A percentile compares a stretch with the other conserved stretches of the same genome.
Conservation (phyloP, 2,329 filamentous ascomycete genomes). For the Talaromyces funiculosus region DNA sequence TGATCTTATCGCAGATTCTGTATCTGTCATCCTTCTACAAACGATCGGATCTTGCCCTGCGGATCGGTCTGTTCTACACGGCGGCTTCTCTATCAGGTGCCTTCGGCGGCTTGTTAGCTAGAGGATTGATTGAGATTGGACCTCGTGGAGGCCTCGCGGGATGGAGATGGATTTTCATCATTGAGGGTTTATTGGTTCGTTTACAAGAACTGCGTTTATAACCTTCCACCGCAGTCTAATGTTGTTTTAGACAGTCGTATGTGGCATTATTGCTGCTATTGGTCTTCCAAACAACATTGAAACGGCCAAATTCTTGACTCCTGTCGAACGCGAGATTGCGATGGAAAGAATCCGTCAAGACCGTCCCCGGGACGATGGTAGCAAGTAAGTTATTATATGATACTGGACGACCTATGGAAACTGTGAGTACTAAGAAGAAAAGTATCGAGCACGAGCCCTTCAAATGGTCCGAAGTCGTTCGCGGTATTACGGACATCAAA, state of each 20-base stretch:
- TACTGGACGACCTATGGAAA: too few relatives aligned
- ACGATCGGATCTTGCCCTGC: constrained; percentile 54
- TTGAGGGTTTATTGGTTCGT: constrained; percentile 46
- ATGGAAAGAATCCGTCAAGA: constrained; percentile 41
- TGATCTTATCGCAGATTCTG: constrained; percentile 42
- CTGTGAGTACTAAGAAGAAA: not conserved
- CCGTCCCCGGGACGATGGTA: constrained; percentile 20
- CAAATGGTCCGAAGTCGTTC: constrained; percentile 56
- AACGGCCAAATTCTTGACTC: constrained; percentile 50
- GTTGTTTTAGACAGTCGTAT: constrained; percentile 47
- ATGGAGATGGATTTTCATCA: constrained; percentile 60
- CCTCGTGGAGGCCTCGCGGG: constrained; percentile 48
- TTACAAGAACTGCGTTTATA: not conserved
- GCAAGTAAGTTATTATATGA: constrained; percentile 13
- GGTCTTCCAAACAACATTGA: constrained; percentile 53
- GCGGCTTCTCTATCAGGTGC: constrained; percentile 60
- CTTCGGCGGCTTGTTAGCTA: constrained; percentile 58
- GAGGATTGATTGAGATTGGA: constrained; percentile 57
- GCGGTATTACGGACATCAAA: constrained; percentile 56
- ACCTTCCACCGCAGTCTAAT: not conserved
- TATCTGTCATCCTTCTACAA: constrained; percentile 61
- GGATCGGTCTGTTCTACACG: constrained; percentile 64
- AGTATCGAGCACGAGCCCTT: constrained; percentile 44
- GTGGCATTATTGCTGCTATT: constrained; percentile 49
- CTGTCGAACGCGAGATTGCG: constrained; percentile 49